phyloP scores from a whole-genome alignment of 148 eudicot species.

The Tetragonia tetragonoides region DNA sequence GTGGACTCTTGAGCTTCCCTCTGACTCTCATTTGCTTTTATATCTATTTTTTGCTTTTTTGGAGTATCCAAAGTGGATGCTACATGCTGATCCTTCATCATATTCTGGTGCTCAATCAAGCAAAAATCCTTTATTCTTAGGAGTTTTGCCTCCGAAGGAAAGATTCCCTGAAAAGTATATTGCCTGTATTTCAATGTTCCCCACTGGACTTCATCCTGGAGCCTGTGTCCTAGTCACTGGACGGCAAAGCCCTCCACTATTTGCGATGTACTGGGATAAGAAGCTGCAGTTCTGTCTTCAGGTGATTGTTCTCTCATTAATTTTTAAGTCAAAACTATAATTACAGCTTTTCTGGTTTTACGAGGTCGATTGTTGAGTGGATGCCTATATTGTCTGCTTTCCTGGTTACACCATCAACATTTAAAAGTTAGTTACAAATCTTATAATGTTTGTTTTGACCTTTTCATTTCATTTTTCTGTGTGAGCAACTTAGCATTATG shows the following conservation, averaged over 20 bases:
- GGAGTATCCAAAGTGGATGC: slow-evolving; percentile 94
- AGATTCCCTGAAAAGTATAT: slow-evolving; percentile 88
- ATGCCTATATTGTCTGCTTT: too few species aligned
- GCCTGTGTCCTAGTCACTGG: slow-evolving; percentile 77
- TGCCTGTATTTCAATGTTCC: slow-evolving; percentile 75
- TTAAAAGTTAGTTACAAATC: background rate
- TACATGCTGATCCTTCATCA: slow-evolving; percentile 82
- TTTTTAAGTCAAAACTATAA: background rate
- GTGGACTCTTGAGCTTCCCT: slow-evolving; percentile 87
- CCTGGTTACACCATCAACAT: background rate
- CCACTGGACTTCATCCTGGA: slow-evolving; percentile 84
- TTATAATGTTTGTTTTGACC: background rate
- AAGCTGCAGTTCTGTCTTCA: slow-evolving; percentile 82
- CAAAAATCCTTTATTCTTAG: slow-evolving; percentile 91
- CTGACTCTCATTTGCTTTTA: slow-evolving; percentile 83
- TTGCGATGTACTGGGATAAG: slow-evolving; percentile 85
- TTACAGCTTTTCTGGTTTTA: background rate
- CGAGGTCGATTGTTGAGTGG: background rate
- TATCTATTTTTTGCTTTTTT: slow-evolving; percentile 90
- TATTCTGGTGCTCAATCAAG: slow-evolving; percentile 89
- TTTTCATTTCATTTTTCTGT: background rate
- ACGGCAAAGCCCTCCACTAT: slow-evolving; percentile 69
- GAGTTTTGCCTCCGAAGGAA: slow-evolving; percentile 88
- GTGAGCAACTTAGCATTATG: background rate
- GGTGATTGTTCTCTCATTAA: slow-evolving; percentile 40